A percentile compares a stretch with the other conserved stretches of the same genome.
Conservation (phyloP, 1,139 yeast species). For the Hyphopichia wangnamkhiaoensis region DNA sequence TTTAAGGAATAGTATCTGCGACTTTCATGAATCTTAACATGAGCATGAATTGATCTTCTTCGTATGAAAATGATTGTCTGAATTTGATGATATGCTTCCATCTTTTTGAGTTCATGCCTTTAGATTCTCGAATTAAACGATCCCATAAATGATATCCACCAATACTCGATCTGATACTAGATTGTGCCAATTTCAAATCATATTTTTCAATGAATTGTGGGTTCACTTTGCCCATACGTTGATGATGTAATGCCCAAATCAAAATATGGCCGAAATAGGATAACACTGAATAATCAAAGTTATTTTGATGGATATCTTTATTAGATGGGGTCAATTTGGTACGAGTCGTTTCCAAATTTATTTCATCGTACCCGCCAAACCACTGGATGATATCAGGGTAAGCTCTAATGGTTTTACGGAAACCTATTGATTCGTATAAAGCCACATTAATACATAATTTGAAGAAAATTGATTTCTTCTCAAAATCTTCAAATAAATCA, state of each 20-base stretch:
- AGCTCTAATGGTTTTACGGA: slow-evolving; percentile 26
- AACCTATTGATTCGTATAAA: slow-evolving; percentile 41
- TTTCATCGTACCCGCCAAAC: slow-evolving; percentile 35
- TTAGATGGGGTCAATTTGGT: slow-evolving; percentile 40
- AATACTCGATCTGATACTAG: slow-evolving; percentile 25
- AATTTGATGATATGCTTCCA: slow-evolving; percentile 49
- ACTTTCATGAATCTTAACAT: slow-evolving; percentile 38
- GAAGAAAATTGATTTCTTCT: slow-evolving; percentile 28
- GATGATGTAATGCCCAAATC: slow-evolving; percentile 39
- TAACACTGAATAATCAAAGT: slow-evolving; percentile 42
- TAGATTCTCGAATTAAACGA: slow-evolving; percentile 34
- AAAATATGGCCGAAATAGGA: slow-evolving; percentile 44
- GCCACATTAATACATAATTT: slow-evolving; percentile 40
- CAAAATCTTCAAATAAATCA: slow-evolving; percentile 27
- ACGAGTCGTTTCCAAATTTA: slow-evolving; percentile 35
- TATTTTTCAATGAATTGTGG: slow-evolving; percentile 21
- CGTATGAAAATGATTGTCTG: slow-evolving; percentile 40
- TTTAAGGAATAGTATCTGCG: slow-evolving; percentile 11
- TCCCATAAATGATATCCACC: slow-evolving; percentile 53
- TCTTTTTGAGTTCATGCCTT: slow-evolving; percentile 42
- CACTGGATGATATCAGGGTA: slow-evolving; percentile 32
- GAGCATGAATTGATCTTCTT: slow-evolving; percentile 45
- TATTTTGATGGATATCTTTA: slow-evolving; percentile 35
- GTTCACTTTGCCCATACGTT: slow-evolving; percentile 17
- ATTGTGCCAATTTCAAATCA: slow-evolving; percentile 18